These are phyloP conservation scores for Chrysanthemum lavandulifolium DNA, from an alignment of 129 eudicot genomes.

Conservation along the genomic window DNA sequence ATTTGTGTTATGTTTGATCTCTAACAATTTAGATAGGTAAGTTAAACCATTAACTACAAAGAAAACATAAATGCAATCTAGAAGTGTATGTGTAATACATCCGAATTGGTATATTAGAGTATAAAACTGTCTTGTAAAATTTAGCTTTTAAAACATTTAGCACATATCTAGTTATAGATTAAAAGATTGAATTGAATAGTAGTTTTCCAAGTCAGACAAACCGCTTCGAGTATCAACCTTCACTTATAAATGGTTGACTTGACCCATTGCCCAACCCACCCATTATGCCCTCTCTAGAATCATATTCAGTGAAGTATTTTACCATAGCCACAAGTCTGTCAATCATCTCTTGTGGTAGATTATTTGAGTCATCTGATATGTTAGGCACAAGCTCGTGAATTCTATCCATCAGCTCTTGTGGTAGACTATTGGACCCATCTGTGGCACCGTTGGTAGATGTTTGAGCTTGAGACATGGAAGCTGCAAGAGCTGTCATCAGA, in stretches of 20 bases:
- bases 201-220: no score
- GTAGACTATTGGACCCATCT: constrained; percentile 41
- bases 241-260: no score
- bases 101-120: no score
- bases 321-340: constrained; percentile 43
- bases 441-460: constrained; percentile 42
- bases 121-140: no score
- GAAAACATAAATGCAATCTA: no score
- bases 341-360: constrained; percentile 35
- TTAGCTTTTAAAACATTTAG: no score
- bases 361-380: constrained; percentile 40
- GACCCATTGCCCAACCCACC: neutral
- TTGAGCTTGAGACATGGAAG: constrained; percentile 48
- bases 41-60: neutral
- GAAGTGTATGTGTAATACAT: no score
- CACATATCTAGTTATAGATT: no score
- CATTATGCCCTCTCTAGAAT: neutral
- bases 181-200: no score
- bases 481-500: constrained; percentile 61
- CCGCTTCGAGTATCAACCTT: neutral
- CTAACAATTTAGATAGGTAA: neutral
- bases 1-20: neutral
- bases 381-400: constrained; percentile 55
- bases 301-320: neutral
- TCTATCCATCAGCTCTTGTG: constrained; percentile 54